Evolutionary conservation across 1,139 yeast species (phyloP).

Genomic region (Nadsonia starkeyi-henricii): DNA sequence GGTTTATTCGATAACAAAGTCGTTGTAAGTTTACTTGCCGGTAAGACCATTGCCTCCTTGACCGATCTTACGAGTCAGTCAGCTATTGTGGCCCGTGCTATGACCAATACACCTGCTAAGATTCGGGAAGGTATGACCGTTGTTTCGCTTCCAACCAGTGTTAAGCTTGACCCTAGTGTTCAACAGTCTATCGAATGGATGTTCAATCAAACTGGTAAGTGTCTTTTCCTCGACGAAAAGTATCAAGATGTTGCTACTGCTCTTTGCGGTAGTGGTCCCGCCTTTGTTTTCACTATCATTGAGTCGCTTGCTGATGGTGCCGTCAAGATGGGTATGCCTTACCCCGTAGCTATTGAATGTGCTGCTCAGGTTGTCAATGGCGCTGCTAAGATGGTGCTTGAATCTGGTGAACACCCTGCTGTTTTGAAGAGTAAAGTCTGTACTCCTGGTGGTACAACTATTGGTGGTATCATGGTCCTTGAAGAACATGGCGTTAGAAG

Average conservation of each 20-base stretch:
- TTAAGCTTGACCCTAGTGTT: conserved; percentile 34
- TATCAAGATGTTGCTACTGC: conserved; percentile 97
- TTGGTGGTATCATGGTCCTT: conserved; percentile 85
- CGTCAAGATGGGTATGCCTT: conserved; percentile 86
- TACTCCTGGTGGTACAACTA: conserved; percentile 97
- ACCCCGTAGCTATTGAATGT: conserved; percentile 65
- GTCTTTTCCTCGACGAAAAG: conserved; percentile 38
- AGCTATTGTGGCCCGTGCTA: conserved; percentile 61
- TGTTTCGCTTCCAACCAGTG: conserved; percentile 30
- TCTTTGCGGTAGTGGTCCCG: conserved; percentile 93
- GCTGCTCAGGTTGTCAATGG: conserved; percentile 97
- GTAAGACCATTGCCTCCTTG: conserved; percentile 71
- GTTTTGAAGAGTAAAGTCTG: conserved; percentile 78
- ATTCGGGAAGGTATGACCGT: conserved; percentile 88
- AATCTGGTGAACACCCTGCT: conserved; percentile 83
- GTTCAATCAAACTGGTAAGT: conserved; percentile 42
- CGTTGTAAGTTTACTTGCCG: conserved; percentile 78
- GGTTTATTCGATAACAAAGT: conserved; percentile 41
- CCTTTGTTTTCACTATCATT: conserved; percentile 77
- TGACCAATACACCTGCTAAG: conserved; percentile 96
- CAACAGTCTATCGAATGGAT: conserved; percentile 42
- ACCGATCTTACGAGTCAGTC: conserved; percentile 31
- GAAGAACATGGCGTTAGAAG: conserved; percentile 86
- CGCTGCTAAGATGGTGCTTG: conserved; percentile 77
- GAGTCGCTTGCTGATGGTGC: conserved; percentile 94